Evolutionary conservation across 2,329 filamentous ascomycete genomes (phyloP), one percentile per base, ranked within the genome.

Genomic region (Sporothrix sp.): DNA sequence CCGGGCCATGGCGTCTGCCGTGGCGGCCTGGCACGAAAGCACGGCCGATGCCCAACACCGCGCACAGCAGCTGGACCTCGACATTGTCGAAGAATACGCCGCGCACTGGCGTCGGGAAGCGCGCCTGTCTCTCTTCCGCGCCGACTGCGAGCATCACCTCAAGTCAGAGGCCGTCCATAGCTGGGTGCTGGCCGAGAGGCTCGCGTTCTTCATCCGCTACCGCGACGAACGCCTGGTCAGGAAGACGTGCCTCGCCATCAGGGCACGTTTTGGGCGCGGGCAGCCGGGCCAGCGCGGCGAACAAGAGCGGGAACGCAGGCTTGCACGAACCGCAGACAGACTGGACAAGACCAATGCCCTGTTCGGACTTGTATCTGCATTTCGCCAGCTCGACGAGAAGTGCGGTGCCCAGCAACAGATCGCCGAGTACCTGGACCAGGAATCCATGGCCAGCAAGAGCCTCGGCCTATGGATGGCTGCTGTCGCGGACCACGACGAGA

Each of bases 131-230:
- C 18, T 54, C 0, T 62, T 58, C 32, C 46, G 48, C 8, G 52
- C 53, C 6, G 55, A 56, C 11, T 51, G 56, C 3, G 51, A 51
- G 20, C 42, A 56, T 23, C 39, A 49, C n/a, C 55, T 55, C 14
- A 58, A 60, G 50, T 20, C 23, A 11, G 54, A 54, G 1, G 53
- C 58, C 7, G 36, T 63, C 8, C 56, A 57, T 11, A 55, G 58
- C 36, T 65, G 63, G 63, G 47, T 57, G 6, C 56, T 62, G 28
- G 55, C 58, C 25, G 60, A 63, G 46, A 58, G 58, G 39, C 56
- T 62, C 2, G 58, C 50, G 4, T 62, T 61, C 48, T 57, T 57
- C 36, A 37, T 48, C 27, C 58, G 61, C 1, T 59, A 60, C 39
- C 45, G 52, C 9, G 60, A 61, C 23, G 57, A 49, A 11, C 54